Base-by-base conservation (phyloP, 1,284 basidiomycete genomes). In the Ceratobasidium sp. region DNA sequence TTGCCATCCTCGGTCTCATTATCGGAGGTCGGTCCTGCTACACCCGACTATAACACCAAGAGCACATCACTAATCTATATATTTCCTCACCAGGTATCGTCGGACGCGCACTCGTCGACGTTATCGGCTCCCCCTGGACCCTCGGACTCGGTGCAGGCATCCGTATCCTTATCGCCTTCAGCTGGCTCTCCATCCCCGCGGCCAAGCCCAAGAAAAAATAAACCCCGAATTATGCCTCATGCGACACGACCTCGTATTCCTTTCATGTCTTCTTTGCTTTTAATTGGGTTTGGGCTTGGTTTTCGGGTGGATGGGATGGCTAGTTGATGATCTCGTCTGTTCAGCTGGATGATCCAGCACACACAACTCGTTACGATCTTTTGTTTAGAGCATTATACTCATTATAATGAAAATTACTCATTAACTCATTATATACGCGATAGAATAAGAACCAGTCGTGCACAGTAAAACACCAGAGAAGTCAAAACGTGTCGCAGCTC, bases 131-230 rank as follows among this genome's bases (percentile, higher is more conserved):
- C 0, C 87, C 90, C 0, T 88, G 87, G 1, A 87, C 92, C 0
- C 84, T 95, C 22, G 93, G 90, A 6, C 85, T 95, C 22, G 88
- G 88, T 11, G 87, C 89, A 0, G 93, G 89, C 11, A 80, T 95
- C 59, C 86, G 93, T 6, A 78, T 91, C 47, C 67, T 93, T 60
- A 86, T 94, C 79, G 83, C 89, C 1, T 65, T 91, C 0, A 88
- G 87, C 79, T 95, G 93, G 93, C 80, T 91, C 3, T 87, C 91
- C 77, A 85, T 93, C 0, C 90, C 89, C 1, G 84, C 83, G 47
- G 89, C 89, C 81, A 78, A 82, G 33, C 60, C 50, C 22, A 66
- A 65, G 63, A 47, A 66, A 24, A 47, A 56, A 36, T 60, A 45
- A 31, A 45, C 50, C 31, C 5, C 54, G 54, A 57, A 24, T 57